A percentile compares a stretch with the other conserved stretches of the same genome.
Evolutionary conservation across 2,329 filamentous ascomycete species (phyloP).

Genomic region (Neurospora sp.): DNA sequence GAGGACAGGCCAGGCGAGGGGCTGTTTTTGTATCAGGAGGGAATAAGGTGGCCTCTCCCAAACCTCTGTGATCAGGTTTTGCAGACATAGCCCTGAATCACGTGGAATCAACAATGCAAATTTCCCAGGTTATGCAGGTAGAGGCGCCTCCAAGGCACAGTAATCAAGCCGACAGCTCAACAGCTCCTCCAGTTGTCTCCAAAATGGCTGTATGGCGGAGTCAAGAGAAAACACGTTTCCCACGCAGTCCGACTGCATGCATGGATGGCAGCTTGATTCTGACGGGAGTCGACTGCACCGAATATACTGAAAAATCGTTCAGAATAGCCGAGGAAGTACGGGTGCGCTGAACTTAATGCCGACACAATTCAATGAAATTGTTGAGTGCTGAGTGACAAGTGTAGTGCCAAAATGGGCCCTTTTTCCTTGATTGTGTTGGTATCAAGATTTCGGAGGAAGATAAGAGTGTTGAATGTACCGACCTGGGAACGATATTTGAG

Average conservation of each 20-base stretch:
- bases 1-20: background rate
- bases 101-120: background rate
- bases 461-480: background rate
- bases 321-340: too few relatives aligned
- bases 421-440: background rate
- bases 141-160: background rate
- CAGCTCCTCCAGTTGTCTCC: background rate
- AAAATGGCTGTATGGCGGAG: background rate
- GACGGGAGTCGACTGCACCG: background rate
- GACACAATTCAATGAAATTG: background rate
- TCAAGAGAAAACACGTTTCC: background rate
- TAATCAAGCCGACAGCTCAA: background rate
- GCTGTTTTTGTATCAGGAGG: background rate
- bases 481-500: background rate
- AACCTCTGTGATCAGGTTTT: background rate
- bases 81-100: background rate
- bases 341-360: background rate
- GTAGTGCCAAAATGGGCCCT: background rate
- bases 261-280: background rate
- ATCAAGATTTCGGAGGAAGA: background rate
- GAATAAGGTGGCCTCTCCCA: background rate
- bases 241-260: background rate
- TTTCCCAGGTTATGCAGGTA: background rate
- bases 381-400: background rate
- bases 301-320: background rate